Evolutionary conservation across 1,284 basidiomycete genomes (phyloP).

Genomic region (Apiotrichum akiyoshidainum): DNA sequence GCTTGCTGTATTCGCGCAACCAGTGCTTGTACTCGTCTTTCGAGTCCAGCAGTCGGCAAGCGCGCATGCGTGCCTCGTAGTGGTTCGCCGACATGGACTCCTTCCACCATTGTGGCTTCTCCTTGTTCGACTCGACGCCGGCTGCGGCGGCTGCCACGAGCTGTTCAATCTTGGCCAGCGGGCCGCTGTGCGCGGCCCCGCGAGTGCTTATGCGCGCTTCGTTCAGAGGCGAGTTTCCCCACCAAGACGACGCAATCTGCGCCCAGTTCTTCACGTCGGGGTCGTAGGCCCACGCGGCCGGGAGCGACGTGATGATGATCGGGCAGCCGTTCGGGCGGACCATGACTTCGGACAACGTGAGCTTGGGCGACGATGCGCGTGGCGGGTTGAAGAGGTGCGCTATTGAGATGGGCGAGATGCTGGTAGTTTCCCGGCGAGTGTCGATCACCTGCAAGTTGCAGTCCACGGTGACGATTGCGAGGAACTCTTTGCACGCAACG

Average conservation of each 20-base stretch:
- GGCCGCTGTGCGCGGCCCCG: constrained; percentile 1
- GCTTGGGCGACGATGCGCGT: constrained; percentile 45
- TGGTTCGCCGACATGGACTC: constrained; percentile 75
- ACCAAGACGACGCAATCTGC: constrained; percentile 73
- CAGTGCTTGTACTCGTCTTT: constrained; percentile 75
- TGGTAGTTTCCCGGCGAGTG: constrained; percentile 61
- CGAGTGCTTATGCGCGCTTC: constrained; percentile 12
- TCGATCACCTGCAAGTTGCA: constrained; percentile 75
- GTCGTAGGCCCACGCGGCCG: constrained; percentile 74
- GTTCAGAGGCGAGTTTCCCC: constrained; percentile 51
- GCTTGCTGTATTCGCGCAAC: constrained; percentile 70
- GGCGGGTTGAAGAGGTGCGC: constrained; percentile 56
- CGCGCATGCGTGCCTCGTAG: constrained; percentile 72
- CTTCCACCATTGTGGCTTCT: constrained; percentile 66
- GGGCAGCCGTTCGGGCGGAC: constrained; percentile 75
- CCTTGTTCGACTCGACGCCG: constrained; percentile 13
- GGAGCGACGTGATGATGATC: constrained; percentile 69
- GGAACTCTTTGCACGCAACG: constrained; percentile 60
- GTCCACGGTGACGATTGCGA: constrained; percentile 68
- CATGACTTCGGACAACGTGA: constrained; percentile 54
- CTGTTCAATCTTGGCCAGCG: constrained; percentile 31
- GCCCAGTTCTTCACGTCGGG: constrained; percentile 63
- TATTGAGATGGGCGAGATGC: constrained; percentile 65
- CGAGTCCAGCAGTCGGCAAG: constrained; percentile 69
- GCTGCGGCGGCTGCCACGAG: constrained; percentile 19